phyloP scores from a whole-genome alignment of 2,329 filamentous ascomycete genomes.

The Ciborinia camelliae region DNA sequence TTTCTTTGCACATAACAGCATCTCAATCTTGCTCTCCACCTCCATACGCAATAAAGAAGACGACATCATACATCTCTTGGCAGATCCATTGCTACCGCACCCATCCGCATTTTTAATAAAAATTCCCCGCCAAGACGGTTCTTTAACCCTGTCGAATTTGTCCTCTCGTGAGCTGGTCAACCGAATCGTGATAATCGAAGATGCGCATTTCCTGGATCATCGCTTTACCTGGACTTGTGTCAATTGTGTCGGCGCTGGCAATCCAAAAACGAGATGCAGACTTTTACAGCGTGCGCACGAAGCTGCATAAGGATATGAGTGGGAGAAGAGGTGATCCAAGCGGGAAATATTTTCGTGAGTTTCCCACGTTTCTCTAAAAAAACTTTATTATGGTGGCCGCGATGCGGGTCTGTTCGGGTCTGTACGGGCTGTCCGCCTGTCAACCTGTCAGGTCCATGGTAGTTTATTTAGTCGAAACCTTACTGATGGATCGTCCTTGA shows the following conservation, averaged over 20 bases:
- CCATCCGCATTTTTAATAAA: not conserved
- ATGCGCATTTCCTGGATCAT: conserved; percentile 35
- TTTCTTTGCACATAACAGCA: conserved; percentile 1
- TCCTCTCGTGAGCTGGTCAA: not conserved
- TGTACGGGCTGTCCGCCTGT: not conserved
- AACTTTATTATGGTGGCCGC: not conserved
- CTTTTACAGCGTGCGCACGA: conserved; percentile 34
- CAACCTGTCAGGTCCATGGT: not conserved
- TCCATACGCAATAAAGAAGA: not conserved
- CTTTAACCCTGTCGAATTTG: conserved; percentile 12
- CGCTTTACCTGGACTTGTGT: conserved; percentile 29
- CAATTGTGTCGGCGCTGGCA: conserved; percentile 29
- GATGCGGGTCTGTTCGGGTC: not conserved
- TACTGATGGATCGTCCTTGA: not conserved
- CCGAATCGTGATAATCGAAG: conserved; percentile 17
- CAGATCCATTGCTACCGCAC: conserved; percentile 1
- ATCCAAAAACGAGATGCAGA: conserved; percentile 36
- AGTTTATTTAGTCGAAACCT: not conserved
- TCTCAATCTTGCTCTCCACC: not conserved
- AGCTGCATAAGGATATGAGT: conserved; percentile 36
- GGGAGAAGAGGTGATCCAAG: conserved; percentile 30
- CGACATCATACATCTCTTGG: conserved; percentile 3
- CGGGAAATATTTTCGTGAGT: conserved; percentile 42
- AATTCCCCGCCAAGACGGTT: conserved; percentile 17
- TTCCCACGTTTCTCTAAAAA: not conserved